These are phyloP conservation scores for Candida fluviatilis DNA, from an alignment of 805 yeast genomes.

Conservation along the genomic window DNA sequence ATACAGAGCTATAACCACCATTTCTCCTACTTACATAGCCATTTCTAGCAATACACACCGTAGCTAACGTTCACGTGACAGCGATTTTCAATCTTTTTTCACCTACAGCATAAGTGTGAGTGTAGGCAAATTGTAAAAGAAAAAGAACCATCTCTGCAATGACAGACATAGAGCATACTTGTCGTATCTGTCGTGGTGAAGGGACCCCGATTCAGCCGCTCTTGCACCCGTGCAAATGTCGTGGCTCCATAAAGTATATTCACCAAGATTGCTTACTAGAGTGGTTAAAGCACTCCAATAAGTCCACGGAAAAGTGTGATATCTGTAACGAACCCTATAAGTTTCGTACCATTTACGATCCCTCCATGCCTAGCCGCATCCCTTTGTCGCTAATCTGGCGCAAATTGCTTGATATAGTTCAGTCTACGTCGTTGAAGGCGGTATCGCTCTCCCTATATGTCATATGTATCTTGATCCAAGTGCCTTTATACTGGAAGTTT, in stretches of 20 bases:
- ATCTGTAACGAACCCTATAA: constrained; percentile 76
- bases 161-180: constrained; percentile 43
- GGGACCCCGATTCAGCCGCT: constrained; percentile 75
- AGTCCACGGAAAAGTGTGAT: constrained; percentile 67
- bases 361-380: constrained; percentile 58
- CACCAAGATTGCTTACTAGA: constrained; percentile 89
- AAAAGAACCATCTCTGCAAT: too few species aligned
- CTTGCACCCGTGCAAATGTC: constrained; percentile 87
- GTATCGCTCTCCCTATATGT: constrained; percentile 30
- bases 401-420: constrained; percentile 25
- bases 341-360: constrained; percentile 62
- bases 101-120: too few species aligned
- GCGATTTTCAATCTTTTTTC: too few species aligned
- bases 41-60: too few species aligned
- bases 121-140: too few species aligned
- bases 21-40: too few species aligned
- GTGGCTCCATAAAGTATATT: constrained; percentile 88
- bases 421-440: constrained; percentile 12
- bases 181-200: constrained; percentile 94
- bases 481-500: constrained; percentile 58
- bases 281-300: constrained; percentile 74
- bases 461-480: constrained; percentile 43
- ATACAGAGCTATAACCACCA: too few species aligned
- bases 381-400: constrained; percentile 50
- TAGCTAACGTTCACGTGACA: too few species aligned